Percentiles rank a stretch among this genome's conserved stretches.
These are phyloP conservation scores for Phytophthora sp. DNA, from an alignment of 352 stramenopile genomes.

Conservation along the genomic window DNA sequence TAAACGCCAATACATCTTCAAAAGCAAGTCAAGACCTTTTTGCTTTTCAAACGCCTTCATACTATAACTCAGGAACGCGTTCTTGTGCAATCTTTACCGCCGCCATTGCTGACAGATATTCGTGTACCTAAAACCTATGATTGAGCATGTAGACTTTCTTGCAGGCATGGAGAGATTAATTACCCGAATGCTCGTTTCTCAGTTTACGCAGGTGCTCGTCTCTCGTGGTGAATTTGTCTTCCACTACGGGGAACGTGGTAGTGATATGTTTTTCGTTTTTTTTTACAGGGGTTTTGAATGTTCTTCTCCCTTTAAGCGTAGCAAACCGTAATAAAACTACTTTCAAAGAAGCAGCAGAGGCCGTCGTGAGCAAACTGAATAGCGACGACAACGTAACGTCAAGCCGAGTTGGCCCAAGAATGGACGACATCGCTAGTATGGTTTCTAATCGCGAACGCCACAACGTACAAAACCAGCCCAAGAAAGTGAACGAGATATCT, in stretches of 20 bases:
- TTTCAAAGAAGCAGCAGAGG: not conserved
- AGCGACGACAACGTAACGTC: not conserved
- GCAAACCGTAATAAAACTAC: not conserved
- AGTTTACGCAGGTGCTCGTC: slow-evolving; percentile 62
- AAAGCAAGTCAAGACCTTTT: slow-evolving; percentile 60
- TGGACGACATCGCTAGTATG: not conserved
- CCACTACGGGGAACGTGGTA: slow-evolving; percentile 53
- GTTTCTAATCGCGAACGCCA: not conserved
- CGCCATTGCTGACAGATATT: slow-evolving; percentile 68
- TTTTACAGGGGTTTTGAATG: slow-evolving; percentile 53
- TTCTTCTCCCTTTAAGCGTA: slow-evolving; percentile 30
- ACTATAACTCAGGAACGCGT: slow-evolving; percentile 69
- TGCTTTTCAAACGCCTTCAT: slow-evolving; percentile 68
- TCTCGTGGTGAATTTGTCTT: slow-evolving; percentile 59
- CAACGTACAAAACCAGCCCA: slow-evolving; percentile 20
- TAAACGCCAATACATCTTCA: slow-evolving; percentile 38
- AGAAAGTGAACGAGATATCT: slow-evolving; percentile 54
- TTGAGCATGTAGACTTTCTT: slow-evolving; percentile 65
- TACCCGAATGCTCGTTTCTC: slow-evolving; percentile 64
- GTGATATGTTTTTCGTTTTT: slow-evolving; percentile 83
- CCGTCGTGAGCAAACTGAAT: not conserved
- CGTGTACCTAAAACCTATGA: slow-evolving; percentile 66
- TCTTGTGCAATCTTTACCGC: slow-evolving; percentile 56
- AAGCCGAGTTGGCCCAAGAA: not conserved
- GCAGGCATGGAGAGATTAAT: slow-evolving; percentile 50